Percentiles rank a stretch among this genome's conserved stretches.
phyloP scores from a whole-genome alignment of 306 rosid species.

The Morella rubra region DNA sequence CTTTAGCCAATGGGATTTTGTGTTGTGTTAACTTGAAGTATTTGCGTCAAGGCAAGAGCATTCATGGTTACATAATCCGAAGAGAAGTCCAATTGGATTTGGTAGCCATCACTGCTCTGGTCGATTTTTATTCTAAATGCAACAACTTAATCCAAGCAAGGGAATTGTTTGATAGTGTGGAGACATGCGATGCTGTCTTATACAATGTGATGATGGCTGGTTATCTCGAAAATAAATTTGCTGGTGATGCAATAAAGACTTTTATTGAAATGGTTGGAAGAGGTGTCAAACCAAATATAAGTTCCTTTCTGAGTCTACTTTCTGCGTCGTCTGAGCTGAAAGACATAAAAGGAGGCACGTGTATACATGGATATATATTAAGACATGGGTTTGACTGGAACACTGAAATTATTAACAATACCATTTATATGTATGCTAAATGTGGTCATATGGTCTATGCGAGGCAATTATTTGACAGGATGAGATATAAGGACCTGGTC shows the following conservation, averaged over 20 bases:
- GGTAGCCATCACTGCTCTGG: conserved; percentile 47
- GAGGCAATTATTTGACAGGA: conserved; percentile 32
- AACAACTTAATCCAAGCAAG: conserved; percentile 39
- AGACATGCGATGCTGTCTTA: conserved; percentile 39
- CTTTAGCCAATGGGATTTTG: conserved; percentile 46
- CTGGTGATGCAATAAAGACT: conserved; percentile 27
- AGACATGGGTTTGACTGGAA: conserved; percentile 27
- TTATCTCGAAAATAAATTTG: conserved; percentile 35
- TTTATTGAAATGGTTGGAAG: conserved; percentile 35
- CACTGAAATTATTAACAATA: conserved; percentile 46
- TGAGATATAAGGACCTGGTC: conserved; percentile 37
- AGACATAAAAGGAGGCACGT: conserved; percentile 33
- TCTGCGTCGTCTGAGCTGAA: conserved; percentile 43
- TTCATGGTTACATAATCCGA: conserved; percentile 45
- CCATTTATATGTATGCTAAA: conserved; percentile 38
- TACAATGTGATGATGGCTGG: conserved; percentile 50
- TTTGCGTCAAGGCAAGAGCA: conserved; percentile 44
- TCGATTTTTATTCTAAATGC: conserved; percentile 45
- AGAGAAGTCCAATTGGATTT: conserved; percentile 36
- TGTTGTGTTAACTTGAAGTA: conserved; percentile 38
- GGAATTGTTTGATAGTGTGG: conserved; percentile 36
- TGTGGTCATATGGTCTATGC: conserved; percentile 36
- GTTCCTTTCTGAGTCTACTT: conserved; percentile 43
- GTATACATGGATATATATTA: conserved; percentile 41
- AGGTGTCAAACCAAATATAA: conserved; percentile 33